These are phyloP conservation scores for Vanderwaltozyma verrucispora DNA, from an alignment of 805 yeast genomes.

Conservation along the genomic window DNA sequence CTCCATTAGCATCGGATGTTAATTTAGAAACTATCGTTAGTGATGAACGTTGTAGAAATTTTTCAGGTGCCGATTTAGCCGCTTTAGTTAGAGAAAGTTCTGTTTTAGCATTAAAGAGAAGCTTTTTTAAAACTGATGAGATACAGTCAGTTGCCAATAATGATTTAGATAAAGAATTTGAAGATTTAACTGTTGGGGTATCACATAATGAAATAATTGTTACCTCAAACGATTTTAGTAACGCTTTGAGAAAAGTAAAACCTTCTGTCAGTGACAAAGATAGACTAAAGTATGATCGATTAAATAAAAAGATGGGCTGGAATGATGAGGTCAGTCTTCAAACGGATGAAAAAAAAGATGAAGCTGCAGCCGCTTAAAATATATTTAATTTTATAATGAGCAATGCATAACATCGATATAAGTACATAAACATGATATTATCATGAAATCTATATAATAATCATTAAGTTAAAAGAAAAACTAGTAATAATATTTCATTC, in stretches of 20 bases:
- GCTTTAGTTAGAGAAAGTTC: slow-evolving; percentile 93
- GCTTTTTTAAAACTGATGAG: slow-evolving; percentile 45
- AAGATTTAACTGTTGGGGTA: slow-evolving; percentile 30
- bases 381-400: no score
- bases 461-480: neutral
- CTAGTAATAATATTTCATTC: neutral
- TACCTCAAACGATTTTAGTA: slow-evolving; percentile 51
- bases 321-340: slow-evolving; percentile 32
- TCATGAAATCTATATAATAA: no score
- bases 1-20: slow-evolving; percentile 62
- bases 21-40: slow-evolving; percentile 52
- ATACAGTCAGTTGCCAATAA: slow-evolving; percentile 37
- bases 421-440: no score
- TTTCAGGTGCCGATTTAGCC: slow-evolving; percentile 93
- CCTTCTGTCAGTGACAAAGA: slow-evolving; percentile 90
- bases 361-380: no score
- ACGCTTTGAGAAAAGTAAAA: slow-evolving; percentile 63
- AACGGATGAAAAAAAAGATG: slow-evolving; percentile 4
- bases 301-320: slow-evolving; percentile 73
- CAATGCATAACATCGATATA: no score
- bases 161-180: slow-evolving; percentile 32
- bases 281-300: slow-evolving; percentile 60
- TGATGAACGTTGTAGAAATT: slow-evolving; percentile 76
- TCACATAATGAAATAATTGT: slow-evolving; percentile 39
- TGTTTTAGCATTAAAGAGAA: slow-evolving; percentile 70